Conservation (phyloP, 2,329 filamentous ascomycete species). For the Nothopassalora personata region DNA sequence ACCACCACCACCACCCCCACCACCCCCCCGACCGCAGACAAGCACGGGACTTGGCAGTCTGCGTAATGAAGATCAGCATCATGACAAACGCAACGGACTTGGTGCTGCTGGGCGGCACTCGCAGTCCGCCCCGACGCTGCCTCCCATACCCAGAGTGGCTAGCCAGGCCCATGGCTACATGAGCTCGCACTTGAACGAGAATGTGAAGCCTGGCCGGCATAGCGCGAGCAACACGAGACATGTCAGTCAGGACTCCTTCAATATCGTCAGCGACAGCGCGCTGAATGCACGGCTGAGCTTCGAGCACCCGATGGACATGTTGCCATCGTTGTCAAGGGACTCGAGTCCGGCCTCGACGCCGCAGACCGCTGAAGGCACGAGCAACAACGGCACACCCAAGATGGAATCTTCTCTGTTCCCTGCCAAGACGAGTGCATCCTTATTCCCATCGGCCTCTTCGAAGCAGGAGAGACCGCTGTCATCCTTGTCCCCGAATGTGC, state of each 20-base stretch:
- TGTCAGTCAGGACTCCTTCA: conserved; percentile 13
- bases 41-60: conserved; percentile 20
- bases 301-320: conserved; percentile 10
- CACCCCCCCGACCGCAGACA: conserved; percentile 15
- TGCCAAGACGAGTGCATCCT: conserved; percentile 6
- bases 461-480: conserved; percentile 5
- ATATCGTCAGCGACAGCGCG: conserved; percentile 8
- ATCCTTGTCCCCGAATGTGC: conserved; percentile 12
- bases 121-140: conserved; percentile 42
- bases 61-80: neutral
- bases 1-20: neutral
- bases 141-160: conserved; percentile 37
- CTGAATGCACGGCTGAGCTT: conserved; percentile 18
- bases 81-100: neutral
- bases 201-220: neutral
- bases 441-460: neutral
- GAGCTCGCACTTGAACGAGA: conserved; percentile 1
- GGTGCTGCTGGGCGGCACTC: conserved; percentile 18
- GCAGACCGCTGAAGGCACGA: conserved; percentile 12
- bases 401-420: conserved; percentile 27
- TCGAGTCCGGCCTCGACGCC: conserved; percentile 10
- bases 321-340: conserved; percentile 10
- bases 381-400: conserved; percentile 6
- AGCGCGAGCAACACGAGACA: conserved; percentile 5
- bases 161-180: conserved; percentile 4